phyloP scores from a whole-genome alignment of 2,329 filamentous ascomycete genomes.

The Pseudocercospora fijiensis region DNA sequence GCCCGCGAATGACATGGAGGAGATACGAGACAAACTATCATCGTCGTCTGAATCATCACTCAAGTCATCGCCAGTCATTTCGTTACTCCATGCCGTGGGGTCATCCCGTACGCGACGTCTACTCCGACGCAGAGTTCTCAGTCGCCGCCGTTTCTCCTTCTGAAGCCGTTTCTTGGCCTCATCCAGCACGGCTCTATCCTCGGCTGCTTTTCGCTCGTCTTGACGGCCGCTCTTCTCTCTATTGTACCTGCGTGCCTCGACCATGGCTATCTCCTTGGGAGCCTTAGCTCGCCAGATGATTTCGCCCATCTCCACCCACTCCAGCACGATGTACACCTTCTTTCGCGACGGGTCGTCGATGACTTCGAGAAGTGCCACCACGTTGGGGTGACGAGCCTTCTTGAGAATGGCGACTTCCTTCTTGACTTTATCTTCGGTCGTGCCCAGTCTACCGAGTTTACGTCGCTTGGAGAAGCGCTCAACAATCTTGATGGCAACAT shows the following conservation, averaged over 20 bases:
- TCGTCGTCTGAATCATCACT: slow-evolving; percentile 47
- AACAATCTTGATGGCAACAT: slow-evolving; percentile 98
- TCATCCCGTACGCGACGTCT: slow-evolving; percentile 37
- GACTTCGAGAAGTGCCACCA: slow-evolving; percentile 91
- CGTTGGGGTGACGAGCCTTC: slow-evolving; percentile 96
- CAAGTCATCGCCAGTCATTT: slow-evolving; percentile 66
- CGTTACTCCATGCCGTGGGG: slow-evolving; percentile 77
- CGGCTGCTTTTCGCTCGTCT: slow-evolving; percentile 43
- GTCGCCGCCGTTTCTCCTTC: slow-evolving; percentile 43
- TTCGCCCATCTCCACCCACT: slow-evolving; percentile 91
- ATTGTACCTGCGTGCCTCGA: slow-evolving; percentile 79
- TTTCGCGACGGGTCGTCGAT: slow-evolving; percentile 95
- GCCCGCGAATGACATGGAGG: slow-evolving; percentile 33
- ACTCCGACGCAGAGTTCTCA: slow-evolving; percentile 37
- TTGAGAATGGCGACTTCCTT: slow-evolving; percentile 97
- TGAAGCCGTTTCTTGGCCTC: slow-evolving; percentile 58
- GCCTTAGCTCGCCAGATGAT: slow-evolving; percentile 92
- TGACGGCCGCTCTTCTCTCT: slow-evolving; percentile 59
- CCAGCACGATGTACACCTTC: slow-evolving; percentile 97
- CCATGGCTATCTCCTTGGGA: slow-evolving; percentile 74
- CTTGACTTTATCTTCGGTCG: slow-evolving; percentile 79
- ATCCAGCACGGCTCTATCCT: slow-evolving; percentile 47
- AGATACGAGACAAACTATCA: slow-evolving; percentile 40
- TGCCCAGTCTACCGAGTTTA: slow-evolving; percentile 74
- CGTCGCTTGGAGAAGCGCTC: slow-evolving; percentile 91